These are phyloP conservation scores for Blastobotrys raffinosifermentans DNA, from an alignment of 1,139 yeast species.

Conservation along the genomic window DNA sequence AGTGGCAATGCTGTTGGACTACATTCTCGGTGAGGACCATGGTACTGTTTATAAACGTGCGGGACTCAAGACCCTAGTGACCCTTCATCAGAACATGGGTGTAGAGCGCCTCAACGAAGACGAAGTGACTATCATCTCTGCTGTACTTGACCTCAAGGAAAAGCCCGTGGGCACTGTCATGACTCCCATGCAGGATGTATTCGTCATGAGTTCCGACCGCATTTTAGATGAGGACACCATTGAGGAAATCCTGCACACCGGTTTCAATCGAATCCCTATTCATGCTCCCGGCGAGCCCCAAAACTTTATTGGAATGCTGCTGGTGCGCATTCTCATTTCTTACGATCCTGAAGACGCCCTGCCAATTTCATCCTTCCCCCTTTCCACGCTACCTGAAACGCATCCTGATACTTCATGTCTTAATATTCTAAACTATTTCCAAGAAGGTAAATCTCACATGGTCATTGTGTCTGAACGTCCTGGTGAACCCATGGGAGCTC, in stretches of 20 bases:
- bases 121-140: conserved; percentile 92
- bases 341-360: conserved; percentile 95
- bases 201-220: conserved; percentile 80
- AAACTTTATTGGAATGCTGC: conserved; percentile 91
- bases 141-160: conserved; percentile 90
- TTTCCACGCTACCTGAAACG: conserved; percentile 95
- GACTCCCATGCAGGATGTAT: conserved; percentile 93
- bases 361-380: conserved; percentile 88
- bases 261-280: conserved; percentile 94
- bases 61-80: conserved; percentile 88
- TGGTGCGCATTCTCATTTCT: conserved; percentile 86
- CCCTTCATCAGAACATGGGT: conserved; percentile 91
- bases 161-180: conserved; percentile 80
- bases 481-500: conserved; percentile 81
- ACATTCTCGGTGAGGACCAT: conserved; percentile 87
- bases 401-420: conserved; percentile 86
- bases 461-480: conserved; percentile 84
- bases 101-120: conserved; percentile 89
- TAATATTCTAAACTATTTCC: conserved; percentile 90
- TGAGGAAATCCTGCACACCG: conserved; percentile 87
- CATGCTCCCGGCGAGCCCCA: conserved; percentile 84
- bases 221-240: conserved; percentile 79
- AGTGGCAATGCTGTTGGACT: conserved; percentile 72
- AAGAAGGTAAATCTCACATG: conserved; percentile 98
- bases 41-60: conserved; percentile 92